phyloP scores from a whole-genome alignment of 805 yeast genomes.

The Barnettozyma wickerhamii region DNA sequence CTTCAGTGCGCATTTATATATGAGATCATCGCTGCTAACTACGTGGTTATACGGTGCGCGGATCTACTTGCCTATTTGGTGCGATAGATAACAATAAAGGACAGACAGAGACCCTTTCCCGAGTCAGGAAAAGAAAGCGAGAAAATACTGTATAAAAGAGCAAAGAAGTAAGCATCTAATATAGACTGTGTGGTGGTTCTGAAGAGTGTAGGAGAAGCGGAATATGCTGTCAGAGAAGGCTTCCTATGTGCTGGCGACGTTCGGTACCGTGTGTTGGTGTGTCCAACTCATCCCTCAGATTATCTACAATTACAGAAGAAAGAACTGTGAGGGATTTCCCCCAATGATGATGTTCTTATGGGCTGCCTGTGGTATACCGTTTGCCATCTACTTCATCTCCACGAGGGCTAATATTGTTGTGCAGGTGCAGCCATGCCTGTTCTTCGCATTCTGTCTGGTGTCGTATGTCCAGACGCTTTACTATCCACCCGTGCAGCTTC shows the following conservation, averaged over 20 bases:
- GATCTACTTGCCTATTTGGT: constrained; percentile 4
- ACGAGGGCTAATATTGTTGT: constrained; percentile 72
- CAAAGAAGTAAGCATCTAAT: too few species aligned
- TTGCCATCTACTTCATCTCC: constrained; percentile 74
- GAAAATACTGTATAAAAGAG: too few species aligned
- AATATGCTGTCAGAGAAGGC: constrained; percentile 40
- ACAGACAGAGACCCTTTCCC: too few species aligned
- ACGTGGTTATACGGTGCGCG: not conserved
- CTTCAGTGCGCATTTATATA: too few species aligned
- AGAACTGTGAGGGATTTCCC: constrained; percentile 84
- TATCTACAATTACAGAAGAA: constrained; percentile 62
- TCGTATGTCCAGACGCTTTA: constrained; percentile 66
- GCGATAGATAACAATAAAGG: too few species aligned
- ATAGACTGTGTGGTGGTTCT: too few species aligned
- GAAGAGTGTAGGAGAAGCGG: too few species aligned
- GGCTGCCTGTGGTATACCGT: constrained; percentile 77
- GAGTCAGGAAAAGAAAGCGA: too few species aligned
- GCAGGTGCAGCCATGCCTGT: constrained; percentile 86
- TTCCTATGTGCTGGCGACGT: constrained; percentile 74
- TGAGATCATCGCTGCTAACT: too few species aligned
- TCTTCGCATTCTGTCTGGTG: constrained; percentile 61
- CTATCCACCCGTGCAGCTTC: constrained; percentile 65
- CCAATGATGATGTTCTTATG: constrained; percentile 85
- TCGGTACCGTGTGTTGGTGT: constrained; percentile 93
- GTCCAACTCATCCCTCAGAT: constrained; percentile 87